Percentiles rank a stretch among this genome's conserved stretches.
Evolutionary conservation across 2,329 filamentous ascomycete genomes (phyloP).

Genomic region (Coniochaeta ligniaria): DNA sequence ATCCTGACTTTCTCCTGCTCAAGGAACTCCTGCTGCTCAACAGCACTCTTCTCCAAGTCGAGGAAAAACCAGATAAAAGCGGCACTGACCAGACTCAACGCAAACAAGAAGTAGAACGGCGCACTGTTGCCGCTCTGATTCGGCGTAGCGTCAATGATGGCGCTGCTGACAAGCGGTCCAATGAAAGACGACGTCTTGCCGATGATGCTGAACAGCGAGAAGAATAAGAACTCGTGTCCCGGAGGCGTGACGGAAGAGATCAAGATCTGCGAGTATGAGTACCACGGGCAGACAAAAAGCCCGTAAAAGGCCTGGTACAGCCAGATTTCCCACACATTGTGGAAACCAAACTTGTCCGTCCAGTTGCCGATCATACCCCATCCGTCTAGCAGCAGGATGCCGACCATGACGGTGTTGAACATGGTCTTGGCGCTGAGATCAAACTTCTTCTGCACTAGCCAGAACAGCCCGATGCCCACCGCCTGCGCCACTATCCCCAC

Average conservation of each 20-base stretch:
- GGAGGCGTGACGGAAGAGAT: slow-evolving; percentile 62
- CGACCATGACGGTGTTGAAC: slow-evolving; percentile 58
- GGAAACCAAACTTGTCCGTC: slow-evolving; percentile 35
- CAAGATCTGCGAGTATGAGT: slow-evolving; percentile 64
- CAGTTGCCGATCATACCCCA: slow-evolving; percentile 41
- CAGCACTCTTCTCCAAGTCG: slow-evolving; percentile 52
- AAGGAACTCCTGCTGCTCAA: slow-evolving; percentile 52
- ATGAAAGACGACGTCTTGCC: slow-evolving; percentile 64
- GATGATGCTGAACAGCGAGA: slow-evolving; percentile 61
- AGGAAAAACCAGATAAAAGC: slow-evolving; percentile 45
- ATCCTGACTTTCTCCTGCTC: slow-evolving; percentile 21
- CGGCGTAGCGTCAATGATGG: slow-evolving; percentile 57
- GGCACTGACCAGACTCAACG: slow-evolving; percentile 47
- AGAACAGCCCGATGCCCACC: slow-evolving; percentile 55
- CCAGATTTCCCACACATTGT: slow-evolving; percentile 38
- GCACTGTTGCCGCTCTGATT: slow-evolving; percentile 47
- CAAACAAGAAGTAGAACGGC: slow-evolving; percentile 62
- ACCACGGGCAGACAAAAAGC: slow-evolving; percentile 62
- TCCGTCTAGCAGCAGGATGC: slow-evolving; percentile 50
- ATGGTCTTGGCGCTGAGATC: slow-evolving; percentile 57
- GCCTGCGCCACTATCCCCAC: slow-evolving; percentile 59
- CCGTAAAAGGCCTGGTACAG: slow-evolving; percentile 51
- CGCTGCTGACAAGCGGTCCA: slow-evolving; percentile 59
- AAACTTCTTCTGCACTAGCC: slow-evolving; percentile 53
- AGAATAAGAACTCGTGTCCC: slow-evolving; percentile 65